Percentiles rank a stretch among this genome's conserved stretches.
Evolutionary conservation across 192 early-diverging fungal species (phyloP).

Genomic region (Borealophlyctis nickersoniae): DNA sequence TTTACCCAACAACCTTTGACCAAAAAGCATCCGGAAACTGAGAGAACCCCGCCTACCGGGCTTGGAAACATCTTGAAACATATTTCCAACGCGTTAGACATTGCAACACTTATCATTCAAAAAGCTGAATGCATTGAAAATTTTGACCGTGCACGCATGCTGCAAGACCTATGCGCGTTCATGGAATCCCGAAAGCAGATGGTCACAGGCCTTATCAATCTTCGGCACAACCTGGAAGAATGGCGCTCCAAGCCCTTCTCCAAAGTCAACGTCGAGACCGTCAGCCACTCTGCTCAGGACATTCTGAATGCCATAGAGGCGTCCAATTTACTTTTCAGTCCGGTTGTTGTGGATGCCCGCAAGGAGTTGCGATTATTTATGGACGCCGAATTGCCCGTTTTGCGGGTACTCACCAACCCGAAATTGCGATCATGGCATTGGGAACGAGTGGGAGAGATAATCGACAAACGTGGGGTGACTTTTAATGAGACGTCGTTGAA

Average conservation of each 20-base stretch:
- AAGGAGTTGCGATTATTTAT: conserved; percentile 9
- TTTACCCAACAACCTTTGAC: too few relatives aligned
- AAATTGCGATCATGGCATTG: conserved; percentile 15
- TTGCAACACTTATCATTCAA: neutral
- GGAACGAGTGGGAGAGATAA: conserved; percentile 1
- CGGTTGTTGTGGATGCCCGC: neutral
- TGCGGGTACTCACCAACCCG: conserved; percentile 2
- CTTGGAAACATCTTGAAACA: neutral
- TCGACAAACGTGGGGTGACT: neutral
- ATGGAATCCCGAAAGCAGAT: neutral
- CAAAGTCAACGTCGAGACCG: neutral
- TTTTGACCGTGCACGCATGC: neutral
- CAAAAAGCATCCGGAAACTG: neutral
- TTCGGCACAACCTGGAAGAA: conserved; percentile 2
- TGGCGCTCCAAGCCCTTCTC: conserved; percentile 2
- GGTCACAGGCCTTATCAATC: conserved; percentile 5
- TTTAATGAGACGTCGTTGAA: neutral
- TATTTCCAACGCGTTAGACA: neutral
- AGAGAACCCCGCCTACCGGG: neutral
- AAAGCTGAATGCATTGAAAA: conserved; percentile 3
- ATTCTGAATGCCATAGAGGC: neutral
- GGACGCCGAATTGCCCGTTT: conserved; percentile 1
- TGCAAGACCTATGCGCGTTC: neutral
- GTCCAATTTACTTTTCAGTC: neutral
- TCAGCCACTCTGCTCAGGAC: neutral